Evolutionary conservation across 192 early-diverging fungal genomes (phyloP).

Genomic region (Coemansia sp.): DNA sequence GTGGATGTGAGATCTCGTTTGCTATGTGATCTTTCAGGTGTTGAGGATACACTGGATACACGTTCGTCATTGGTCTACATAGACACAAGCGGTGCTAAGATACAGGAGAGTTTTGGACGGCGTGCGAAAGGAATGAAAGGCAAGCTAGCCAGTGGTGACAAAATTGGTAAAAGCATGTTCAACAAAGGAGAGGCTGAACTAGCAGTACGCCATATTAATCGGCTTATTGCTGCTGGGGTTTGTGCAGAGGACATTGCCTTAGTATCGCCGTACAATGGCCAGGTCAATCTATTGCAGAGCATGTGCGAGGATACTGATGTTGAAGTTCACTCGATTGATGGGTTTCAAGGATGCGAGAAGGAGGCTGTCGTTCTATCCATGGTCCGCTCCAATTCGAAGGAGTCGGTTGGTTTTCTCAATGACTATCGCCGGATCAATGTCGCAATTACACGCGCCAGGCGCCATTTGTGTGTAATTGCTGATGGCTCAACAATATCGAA

Average conservation of each 20-base stretch:
- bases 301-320: slow-evolving; percentile 47
- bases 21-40: not conserved
- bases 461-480: not conserved
- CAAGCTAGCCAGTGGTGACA: not conserved
- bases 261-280: slow-evolving; percentile 78
- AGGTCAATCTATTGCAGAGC: slow-evolving; percentile 55
- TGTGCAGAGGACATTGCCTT: slow-evolving; percentile 65
- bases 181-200: slow-evolving; percentile 72
- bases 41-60: not conserved
- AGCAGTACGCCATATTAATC: slow-evolving; percentile 59
- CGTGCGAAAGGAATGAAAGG: not conserved
- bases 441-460: slow-evolving; percentile 62
- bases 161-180: slow-evolving; percentile 43
- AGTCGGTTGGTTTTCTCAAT: slow-evolving; percentile 74
- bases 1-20: not conserved
- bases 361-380: slow-evolving; percentile 78
- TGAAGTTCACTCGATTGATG: slow-evolving; percentile 81
- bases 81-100: slow-evolving; percentile 7
- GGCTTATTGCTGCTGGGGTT: slow-evolving; percentile 62
- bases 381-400: slow-evolving; percentile 70
- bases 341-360: slow-evolving; percentile 85
- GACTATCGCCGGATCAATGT: slow-evolving; percentile 81
- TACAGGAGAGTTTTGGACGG: not conserved
- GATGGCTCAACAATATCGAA: not conserved
- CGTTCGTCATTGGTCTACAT: slow-evolving; percentile 4